Evolutionary conservation across 2,329 filamentous ascomycete species (phyloP), one percentile per base, ranked within the genome.

Genomic region (Pseudocercospora fijiensis): DNA sequence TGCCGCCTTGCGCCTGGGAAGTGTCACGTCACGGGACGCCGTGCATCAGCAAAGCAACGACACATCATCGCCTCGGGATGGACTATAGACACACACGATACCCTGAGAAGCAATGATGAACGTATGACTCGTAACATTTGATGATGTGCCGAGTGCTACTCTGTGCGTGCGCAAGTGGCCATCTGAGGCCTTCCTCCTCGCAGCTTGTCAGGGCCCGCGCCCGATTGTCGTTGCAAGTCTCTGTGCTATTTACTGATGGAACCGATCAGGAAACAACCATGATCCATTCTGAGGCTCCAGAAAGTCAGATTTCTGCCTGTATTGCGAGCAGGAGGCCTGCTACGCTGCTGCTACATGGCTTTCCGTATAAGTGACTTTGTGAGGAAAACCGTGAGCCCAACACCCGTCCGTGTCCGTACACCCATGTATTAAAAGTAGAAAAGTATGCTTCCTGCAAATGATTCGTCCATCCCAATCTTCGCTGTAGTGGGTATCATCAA

Each of bases 401-500:
- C 22, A 11, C 11, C n/a, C 20, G 55, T 57, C 49, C 30, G 24
- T 27, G 49, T 37, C 51, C 53, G 58, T 37, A 49, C 47, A 58
- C 13, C 60, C 60, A 58, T 62, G 60, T 52, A 58, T 62, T 58
- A 58, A 52, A 30, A 56, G 16, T 11, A 22, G 24, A 10, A 43
- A 45, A 43, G 22, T 28, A 27, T 55, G 13, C 37, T 20, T 30
- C 27, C 30, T 13, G 18, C 37, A 20, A 57, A 18, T 10, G 20
- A 57, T 57, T 62, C 60, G 33, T 64, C 43, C 52, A 10, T 51
- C 62, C 62, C 57, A 60, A 60, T 59, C 53, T 53, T 60, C 60
- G 60, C 58, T 59, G 47, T 60, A 41, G 56, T 58, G 62, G 65
- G 62, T 64, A 67, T 67, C 62, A 52, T 60, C 55, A 56, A 66